Conservation (phyloP, 805 yeast genomes). For the Metahyphopichia silvanorum region DNA sequence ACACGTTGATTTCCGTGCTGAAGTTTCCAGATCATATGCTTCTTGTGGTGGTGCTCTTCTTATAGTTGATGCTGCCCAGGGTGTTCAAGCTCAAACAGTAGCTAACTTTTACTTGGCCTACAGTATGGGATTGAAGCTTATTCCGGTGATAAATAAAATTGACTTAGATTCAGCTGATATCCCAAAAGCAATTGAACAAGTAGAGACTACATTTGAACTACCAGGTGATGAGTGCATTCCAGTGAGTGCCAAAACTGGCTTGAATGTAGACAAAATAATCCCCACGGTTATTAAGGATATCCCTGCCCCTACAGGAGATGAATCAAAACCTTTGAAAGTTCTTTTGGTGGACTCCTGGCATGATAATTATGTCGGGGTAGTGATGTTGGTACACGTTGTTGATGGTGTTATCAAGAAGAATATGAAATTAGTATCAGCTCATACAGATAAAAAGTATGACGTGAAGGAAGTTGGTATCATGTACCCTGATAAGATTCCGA, state of each 20-base stretch:
- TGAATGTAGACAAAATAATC: constrained; percentile 70
- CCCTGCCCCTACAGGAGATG: constrained; percentile 70
- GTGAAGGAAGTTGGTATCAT: constrained; percentile 91
- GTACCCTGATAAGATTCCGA: constrained; percentile 82
- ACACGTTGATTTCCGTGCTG: constrained; percentile 93
- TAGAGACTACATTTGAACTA: constrained; percentile 80
- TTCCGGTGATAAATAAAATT: constrained; percentile 90
- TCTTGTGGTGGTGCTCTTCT: constrained; percentile 93
- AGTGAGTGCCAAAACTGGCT: constrained; percentile 90
- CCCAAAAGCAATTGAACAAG: constrained; percentile 75
- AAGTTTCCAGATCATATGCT: constrained; percentile 90
- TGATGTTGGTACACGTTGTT: constrained; percentile 75
- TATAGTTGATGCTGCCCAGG: constrained; percentile 92
- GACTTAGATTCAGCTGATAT: constrained; percentile 88
- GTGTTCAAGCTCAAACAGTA: constrained; percentile 98
- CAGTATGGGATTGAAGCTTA: constrained; percentile 72
- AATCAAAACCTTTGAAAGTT: constrained; percentile 56
- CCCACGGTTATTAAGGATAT: constrained; percentile 80
- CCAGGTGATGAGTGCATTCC: constrained; percentile 70
- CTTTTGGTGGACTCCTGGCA: constrained; percentile 97
- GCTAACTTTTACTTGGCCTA: constrained; percentile 92
- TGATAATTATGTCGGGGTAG: constrained; percentile 88
- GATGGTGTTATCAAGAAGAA: constrained; percentile 81
- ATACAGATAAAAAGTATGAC: constrained; percentile 73
- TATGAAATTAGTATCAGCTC: constrained; percentile 71